phyloP scores from a whole-genome alignment of 2,329 filamentous ascomycete genomes.

The Exophiala phaeomuriformis region DNA sequence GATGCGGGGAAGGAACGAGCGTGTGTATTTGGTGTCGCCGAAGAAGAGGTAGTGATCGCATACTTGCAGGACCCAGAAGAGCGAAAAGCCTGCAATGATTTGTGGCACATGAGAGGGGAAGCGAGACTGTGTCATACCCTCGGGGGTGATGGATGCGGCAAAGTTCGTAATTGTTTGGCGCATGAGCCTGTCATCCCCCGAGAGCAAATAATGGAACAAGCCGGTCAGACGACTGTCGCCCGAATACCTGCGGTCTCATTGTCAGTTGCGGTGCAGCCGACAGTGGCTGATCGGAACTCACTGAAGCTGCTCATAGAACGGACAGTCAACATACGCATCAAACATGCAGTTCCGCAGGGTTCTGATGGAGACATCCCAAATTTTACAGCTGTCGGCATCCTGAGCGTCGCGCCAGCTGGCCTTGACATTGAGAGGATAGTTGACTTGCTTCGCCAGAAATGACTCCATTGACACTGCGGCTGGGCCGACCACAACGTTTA shows the following conservation, averaged over 20 bases:
- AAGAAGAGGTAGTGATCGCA: slow-evolving; percentile 1
- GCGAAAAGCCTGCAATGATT: neutral
- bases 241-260: neutral
- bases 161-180: neutral
- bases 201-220: neutral
- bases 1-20: neutral
- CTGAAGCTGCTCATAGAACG: slow-evolving; percentile 32
- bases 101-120: neutral
- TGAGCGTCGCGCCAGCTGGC: neutral
- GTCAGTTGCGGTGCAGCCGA: neutral
- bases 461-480: slow-evolving; percentile 13
- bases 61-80: neutral
- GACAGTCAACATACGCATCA: slow-evolving; percentile 34
- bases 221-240: neutral
- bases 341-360: slow-evolving; percentile 35
- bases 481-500: slow-evolving; percentile 28
- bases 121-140: neutral
- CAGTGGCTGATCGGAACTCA: neutral
- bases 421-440: neutral
- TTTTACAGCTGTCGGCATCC: neutral
- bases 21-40: neutral
- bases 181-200: neutral
- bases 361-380: slow-evolving; percentile 32
- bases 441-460: neutral
- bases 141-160: neutral